phyloP scores from a whole-genome alignment of 257 asterid species.

The Plectranthus barbatus region DNA sequence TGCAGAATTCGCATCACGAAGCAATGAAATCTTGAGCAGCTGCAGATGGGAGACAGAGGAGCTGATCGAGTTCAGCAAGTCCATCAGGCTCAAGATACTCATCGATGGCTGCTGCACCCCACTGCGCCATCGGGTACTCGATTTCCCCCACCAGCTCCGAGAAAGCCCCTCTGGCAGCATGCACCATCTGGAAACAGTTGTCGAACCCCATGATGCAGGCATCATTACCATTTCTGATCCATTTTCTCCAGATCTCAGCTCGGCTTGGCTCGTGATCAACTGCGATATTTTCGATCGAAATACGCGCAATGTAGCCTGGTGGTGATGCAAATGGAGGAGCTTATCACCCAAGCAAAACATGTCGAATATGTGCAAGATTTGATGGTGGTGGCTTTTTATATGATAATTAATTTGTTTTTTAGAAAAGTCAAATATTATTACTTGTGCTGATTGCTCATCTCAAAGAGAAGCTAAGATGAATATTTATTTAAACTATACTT shows the following conservation, averaged over 20 bases:
- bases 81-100: conserved; percentile 34
- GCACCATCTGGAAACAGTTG: conserved; percentile 31
- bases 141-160: conserved; percentile 38
- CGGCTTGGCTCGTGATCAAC: conserved; percentile 13
- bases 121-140: conserved; percentile 41
- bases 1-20: conserved; percentile 25
- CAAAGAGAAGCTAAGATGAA: no score
- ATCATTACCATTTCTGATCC: conserved; percentile 20
- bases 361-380: not conserved
- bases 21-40: conserved; percentile 28
- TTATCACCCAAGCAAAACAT: conserved; percentile 30
- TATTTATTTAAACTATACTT: no score
- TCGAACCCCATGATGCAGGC: conserved; percentile 17
- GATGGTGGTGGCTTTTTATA: no score
- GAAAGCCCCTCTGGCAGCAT: conserved; percentile 34
- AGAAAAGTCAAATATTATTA: no score
- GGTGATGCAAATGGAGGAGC: conserved; percentile 20
- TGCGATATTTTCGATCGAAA: conserved; percentile 32
- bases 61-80: conserved; percentile 39
- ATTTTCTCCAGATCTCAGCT: conserved; percentile 10
- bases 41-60: conserved; percentile 40
- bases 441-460: no score
- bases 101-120: conserved; percentile 34
- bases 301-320: conserved; percentile 23
- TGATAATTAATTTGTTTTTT: no score